These are phyloP conservation scores for Epipyxis sp. DNA, from an alignment of 108 stramenopile genomes.

Conservation along the genomic window DNA sequence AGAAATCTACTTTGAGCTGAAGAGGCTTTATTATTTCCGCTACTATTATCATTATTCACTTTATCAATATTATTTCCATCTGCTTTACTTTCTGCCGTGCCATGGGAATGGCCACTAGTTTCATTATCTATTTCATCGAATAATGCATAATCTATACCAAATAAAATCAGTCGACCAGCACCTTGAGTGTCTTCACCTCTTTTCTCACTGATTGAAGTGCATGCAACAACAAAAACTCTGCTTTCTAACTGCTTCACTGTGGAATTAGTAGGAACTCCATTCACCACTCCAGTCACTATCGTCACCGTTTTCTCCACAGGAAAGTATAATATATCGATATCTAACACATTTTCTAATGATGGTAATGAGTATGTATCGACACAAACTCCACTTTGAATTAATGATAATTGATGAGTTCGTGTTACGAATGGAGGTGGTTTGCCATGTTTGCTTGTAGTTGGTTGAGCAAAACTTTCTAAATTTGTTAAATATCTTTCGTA, in stretches of 20 bases:
- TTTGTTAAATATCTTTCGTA: slow-evolving; percentile 20
- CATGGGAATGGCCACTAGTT: neutral
- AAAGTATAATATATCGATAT: neutral
- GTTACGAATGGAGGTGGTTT: neutral
- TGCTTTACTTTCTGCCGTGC: neutral
- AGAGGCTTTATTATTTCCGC: neutral
- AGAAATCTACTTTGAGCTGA: neutral
- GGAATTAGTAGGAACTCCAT: neutral
- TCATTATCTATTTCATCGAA: neutral
- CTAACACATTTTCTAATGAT: neutral
- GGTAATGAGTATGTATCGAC: neutral
- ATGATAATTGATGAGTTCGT: neutral
- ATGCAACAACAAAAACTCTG: slow-evolving; percentile 9
- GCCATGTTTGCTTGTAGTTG: neutral
- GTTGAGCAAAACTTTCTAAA: neutral
- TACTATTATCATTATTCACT: neutral
- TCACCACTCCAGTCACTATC: too few relatives aligned
- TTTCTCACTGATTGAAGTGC: neutral
- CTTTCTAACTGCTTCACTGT: neutral
- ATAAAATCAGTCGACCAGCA: slow-evolving; percentile 6
- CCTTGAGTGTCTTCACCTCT: slow-evolving; percentile 28
- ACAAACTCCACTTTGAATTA: neutral
- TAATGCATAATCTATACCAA: slow-evolving; percentile 22
- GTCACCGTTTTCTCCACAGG: slow-evolving; percentile 28
- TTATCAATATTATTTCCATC: neutral